These are phyloP conservation scores for Alternaria solani DNA, from an alignment of 2,329 filamentous ascomycete genomes.

Conservation along the genomic window DNA sequence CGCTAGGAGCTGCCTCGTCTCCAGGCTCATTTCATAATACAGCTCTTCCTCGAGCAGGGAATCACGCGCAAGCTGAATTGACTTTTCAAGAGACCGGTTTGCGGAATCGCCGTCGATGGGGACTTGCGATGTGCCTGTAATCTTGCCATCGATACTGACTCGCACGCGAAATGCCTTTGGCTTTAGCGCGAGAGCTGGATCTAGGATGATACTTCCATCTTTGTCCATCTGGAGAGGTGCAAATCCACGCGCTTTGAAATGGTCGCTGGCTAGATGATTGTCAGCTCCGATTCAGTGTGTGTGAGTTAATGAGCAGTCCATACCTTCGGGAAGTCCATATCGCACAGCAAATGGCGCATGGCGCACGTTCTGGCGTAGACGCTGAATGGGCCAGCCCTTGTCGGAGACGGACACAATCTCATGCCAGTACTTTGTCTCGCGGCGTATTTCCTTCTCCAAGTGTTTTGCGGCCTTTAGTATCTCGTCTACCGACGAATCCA, in stretches of 20 bases:
- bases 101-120: slow-evolving; percentile 34
- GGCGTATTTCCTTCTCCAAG: slow-evolving; percentile 77
- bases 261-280: slow-evolving; percentile 56
- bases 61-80: slow-evolving; percentile 78
- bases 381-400: slow-evolving; percentile 79
- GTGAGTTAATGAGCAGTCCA: slow-evolving; percentile 16
- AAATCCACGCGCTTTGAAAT: slow-evolving; percentile 75
- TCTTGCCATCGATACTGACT: slow-evolving; percentile 64
- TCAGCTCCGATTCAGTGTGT: slow-evolving; percentile 5
- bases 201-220: slow-evolving; percentile 78
- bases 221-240: slow-evolving; percentile 78
- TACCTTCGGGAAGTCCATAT: slow-evolving; percentile 85
- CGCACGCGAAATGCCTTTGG: slow-evolving; percentile 72
- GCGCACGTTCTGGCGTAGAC: slow-evolving; percentile 56
- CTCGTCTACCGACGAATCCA: slow-evolving; percentile 77
- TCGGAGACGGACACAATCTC: slow-evolving; percentile 82
- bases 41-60: slow-evolving; percentile 85
- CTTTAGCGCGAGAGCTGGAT: slow-evolving; percentile 66
- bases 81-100: slow-evolving; percentile 68
- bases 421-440: slow-evolving; percentile 88
- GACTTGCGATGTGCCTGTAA: slow-evolving; percentile 64
- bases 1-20: slow-evolving; percentile 75
- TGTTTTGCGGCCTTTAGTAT: slow-evolving; percentile 75
- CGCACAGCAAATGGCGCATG: slow-evolving; percentile 83
- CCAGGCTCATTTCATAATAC: slow-evolving; percentile 86